Base-by-base conservation (phyloP, 441 rosid species). In the Hura crepitans region DNA sequence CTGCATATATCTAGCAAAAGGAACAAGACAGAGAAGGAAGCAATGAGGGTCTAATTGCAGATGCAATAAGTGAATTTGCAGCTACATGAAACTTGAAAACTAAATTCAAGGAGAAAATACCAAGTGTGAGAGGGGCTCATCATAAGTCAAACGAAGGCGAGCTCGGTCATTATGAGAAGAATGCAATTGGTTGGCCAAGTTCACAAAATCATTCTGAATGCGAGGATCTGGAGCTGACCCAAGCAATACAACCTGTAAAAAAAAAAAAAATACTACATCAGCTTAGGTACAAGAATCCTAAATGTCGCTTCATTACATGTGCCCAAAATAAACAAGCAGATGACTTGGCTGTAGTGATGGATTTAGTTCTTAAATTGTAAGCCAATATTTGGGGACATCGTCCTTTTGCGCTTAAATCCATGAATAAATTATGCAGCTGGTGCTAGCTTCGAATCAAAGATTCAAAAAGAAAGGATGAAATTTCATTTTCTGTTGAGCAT, bases 181-280 rank as follows among this genome's bases (percentile, higher is more conserved):
- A 82, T 87, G 94, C 77, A 95, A 79, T 54, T 85, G 92, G 67
- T 89, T 86, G 72, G 97, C 89, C 72, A 95, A 84, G 80, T 82
- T 79, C 62, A 87, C 96, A 35, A 95, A 95, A 80, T 95, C 99
- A 74, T 86, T 89, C 73, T 95, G 99, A 63, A 95, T 88, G 57
- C 95, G 87, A 75, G 93, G 99, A 85, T 92, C 99, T 4, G 99
- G 99, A 71, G 98, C 99, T 71, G 98, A 92, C 70, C 99, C 99
- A 71, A 95, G 85, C 87, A 95, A 75, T 18, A 92, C 90, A 80
- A 92, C 96, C 97, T 91, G 87, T 33, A 55, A 33, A 70, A 75
- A 74, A 80, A 35, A 66, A 62, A 75, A 74, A 80, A 35, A 66
- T 60, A 74, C 65, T 73, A 23, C 57, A 68, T 56, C 30, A 78